Evolutionary conservation across 129 eudicot genomes (phyloP).

Genomic region (Flaveria bidentis): DNA sequence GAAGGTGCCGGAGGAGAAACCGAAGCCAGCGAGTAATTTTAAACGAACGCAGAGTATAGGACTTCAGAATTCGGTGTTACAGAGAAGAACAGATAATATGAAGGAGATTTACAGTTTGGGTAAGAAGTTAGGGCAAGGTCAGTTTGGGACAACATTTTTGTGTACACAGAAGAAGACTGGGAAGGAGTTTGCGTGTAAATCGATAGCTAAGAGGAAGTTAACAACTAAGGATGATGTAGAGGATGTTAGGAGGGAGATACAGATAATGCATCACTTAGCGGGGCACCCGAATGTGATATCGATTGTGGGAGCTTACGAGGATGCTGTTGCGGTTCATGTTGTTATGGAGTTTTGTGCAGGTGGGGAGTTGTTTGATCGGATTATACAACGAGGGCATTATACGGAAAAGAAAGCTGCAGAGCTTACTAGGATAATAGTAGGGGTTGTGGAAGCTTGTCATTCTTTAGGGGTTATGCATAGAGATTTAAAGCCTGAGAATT

Average conservation of each 20-base stretch:
- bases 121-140: constrained; percentile 91
- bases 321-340: constrained; percentile 83
- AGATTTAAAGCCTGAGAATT: constrained; percentile 90
- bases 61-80: constrained; percentile 68
- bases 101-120: constrained; percentile 72
- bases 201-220: constrained; percentile 80
- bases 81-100: constrained; percentile 61
- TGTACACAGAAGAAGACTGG: constrained; percentile 61
- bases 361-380: constrained; percentile 90
- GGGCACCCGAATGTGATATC: constrained; percentile 76
- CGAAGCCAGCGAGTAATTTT: constrained; percentile 28
- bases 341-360: constrained; percentile 93
- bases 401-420: constrained; percentile 91
- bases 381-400: constrained; percentile 81
- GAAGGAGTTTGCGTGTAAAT: constrained; percentile 76
- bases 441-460: constrained; percentile 87
- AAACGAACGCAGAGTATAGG: constrained; percentile 64
- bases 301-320: constrained; percentile 84
- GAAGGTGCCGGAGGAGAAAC: constrained; percentile 23
- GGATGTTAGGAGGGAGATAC: constrained; percentile 96
- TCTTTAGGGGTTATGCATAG: constrained; percentile 95
- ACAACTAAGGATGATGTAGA: constrained; percentile 78
- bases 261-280: constrained; percentile 88
- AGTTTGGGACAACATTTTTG: constrained; percentile 78
- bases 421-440: constrained; percentile 76